phyloP scores from a whole-genome alignment of 805 yeast genomes.

The Scheffersomyces coipomensis region DNA sequence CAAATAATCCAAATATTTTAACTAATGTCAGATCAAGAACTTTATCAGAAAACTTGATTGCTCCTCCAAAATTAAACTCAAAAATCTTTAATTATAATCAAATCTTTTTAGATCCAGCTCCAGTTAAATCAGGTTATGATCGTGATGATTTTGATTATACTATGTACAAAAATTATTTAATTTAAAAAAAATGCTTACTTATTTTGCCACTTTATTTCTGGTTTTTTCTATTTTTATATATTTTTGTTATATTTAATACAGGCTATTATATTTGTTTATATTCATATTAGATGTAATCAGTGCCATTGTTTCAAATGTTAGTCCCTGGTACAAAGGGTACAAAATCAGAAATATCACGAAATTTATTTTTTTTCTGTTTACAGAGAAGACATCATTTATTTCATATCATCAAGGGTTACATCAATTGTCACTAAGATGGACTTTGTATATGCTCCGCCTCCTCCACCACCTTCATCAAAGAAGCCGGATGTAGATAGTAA shows the following conservation, averaged over 20 bases:
- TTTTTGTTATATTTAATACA: too few relatives aligned
- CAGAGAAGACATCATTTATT: too few relatives aligned
- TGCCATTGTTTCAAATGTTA: too few relatives aligned
- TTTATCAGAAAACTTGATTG: conserved; percentile 7
- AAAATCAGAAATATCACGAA: too few relatives aligned
- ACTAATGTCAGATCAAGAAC: conserved; percentile 10
- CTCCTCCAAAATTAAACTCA: conserved; percentile 1
- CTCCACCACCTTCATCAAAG: background rate
- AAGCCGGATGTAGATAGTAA: background rate
- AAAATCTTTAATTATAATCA: background rate
- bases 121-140: background rate
- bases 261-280: too few relatives aligned
- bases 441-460: background rate
- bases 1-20: conserved; percentile 13
- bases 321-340: too few relatives aligned
- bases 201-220: too few relatives aligned
- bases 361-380: too few relatives aligned
- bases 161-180: background rate
- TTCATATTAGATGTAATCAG: too few relatives aligned
- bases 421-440: too few relatives aligned
- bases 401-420: too few relatives aligned
- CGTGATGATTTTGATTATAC: conserved; percentile 1
- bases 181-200: background rate
- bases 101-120: background rate
- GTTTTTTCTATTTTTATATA: too few relatives aligned